Base-by-base conservation (phyloP, 805 yeast species). In the Starmera amethionina region DNA sequence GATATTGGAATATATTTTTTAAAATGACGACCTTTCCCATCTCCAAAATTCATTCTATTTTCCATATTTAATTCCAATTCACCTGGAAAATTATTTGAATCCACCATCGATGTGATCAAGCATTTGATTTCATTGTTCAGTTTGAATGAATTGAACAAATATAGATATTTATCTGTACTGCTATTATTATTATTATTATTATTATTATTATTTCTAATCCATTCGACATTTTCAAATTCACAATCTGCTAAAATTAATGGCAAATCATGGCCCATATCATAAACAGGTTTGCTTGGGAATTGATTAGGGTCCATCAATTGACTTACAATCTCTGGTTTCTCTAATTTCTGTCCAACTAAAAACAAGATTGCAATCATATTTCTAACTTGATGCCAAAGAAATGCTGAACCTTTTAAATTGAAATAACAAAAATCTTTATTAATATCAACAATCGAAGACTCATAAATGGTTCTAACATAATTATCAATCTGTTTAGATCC, bases 321-420 rank as follows among this genome's bases (percentile, higher is more conserved):
- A 11, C 59, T 58, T 2, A 93, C 66, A 0, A 87, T 59, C 1
- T 59, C 52, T 0, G 87, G 81, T 0, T 56, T 42, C 58, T 93
- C 98, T 16, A 74, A 68, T 13, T 67, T 66, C 58, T 88, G 95
- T 1, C 96, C 98, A 8, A 88, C 78, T 19, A 82, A 60, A 40
- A 93, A 75, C 41, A 93, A 58, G 10, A 83, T 67, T 0, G 95
- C 96, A 65, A 88, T 75, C 93, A 93, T 93, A 49, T 95, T 88
- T 42, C 98, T 73, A 15, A 93, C 98, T 60, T 93, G 98, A 58
- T 93, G 97, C 97, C 97, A 93, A 41, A 93, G 62, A 50, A 93
- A 93, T 8, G 97, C 98, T 2, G 84, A 68, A 0, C 98, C 98
- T 46, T 73, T 69, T 40, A 93, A 63, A 55, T 87, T 88, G 57